These are phyloP conservation scores for Botrytis hyacinthi DNA, from an alignment of 2,329 filamentous ascomycete species.

Conservation along the genomic window DNA sequence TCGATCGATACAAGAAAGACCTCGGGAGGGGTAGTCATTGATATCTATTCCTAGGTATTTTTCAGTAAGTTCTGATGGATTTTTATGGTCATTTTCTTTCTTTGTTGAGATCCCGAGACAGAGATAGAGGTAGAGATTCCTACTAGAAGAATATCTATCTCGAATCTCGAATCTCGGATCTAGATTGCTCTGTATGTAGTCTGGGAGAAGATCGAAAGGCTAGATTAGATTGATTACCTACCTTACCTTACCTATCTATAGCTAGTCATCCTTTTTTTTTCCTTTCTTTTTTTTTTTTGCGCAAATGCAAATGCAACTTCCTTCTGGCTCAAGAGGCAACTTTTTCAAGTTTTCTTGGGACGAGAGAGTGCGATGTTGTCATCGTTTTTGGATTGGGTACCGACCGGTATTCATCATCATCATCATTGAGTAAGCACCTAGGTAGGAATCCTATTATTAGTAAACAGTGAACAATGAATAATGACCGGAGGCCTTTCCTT, in stretches of 20 bases:
- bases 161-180: not conserved
- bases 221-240: not conserved
- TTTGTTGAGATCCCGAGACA: not conserved
- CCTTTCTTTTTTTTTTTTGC: not conserved
- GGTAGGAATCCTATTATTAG: not conserved
- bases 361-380: not conserved
- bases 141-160: not conserved
- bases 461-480: not conserved
- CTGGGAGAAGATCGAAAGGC: not conserved
- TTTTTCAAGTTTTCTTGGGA: not conserved
- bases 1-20: not conserved
- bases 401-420: not conserved
- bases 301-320: not conserved
- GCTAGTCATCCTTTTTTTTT: not conserved
- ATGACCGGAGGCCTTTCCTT: too few species aligned
- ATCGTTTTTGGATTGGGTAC: not conserved
- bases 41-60: not conserved
- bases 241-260: too few species aligned
- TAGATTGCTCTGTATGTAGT: not conserved
- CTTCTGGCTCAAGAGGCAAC: not conserved
- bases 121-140: not conserved
- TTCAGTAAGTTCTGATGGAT: not conserved
- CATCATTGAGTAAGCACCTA: too few species aligned
- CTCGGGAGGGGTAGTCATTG: not conserved
- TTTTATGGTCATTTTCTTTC: not conserved